Percentiles rank a stretch among this genome's conserved stretches.
Conservation (phyloP, 306 rosid species). For the Malus asiatica region DNA sequence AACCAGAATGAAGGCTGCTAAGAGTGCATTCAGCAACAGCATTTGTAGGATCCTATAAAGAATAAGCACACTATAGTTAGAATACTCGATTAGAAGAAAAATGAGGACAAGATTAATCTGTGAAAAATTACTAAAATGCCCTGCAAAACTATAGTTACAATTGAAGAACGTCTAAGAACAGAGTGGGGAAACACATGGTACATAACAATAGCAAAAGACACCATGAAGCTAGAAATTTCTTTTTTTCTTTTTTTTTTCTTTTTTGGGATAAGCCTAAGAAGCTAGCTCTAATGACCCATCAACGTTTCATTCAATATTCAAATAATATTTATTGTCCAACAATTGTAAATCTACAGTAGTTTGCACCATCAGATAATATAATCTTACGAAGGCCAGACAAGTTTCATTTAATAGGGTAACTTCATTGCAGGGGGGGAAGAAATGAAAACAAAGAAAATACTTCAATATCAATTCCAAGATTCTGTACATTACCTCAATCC, state of each 20-base stretch:
- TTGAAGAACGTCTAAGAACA: neutral
- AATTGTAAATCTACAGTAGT: neutral
- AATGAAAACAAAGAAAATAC: neutral
- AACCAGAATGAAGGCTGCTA: constrained; percentile 46
- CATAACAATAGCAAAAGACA: neutral
- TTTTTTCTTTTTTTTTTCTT: neutral
- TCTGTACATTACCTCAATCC: constrained; percentile 54
- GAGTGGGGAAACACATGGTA: neutral
- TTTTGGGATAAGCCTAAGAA: neutral
- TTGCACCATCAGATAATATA: neutral
- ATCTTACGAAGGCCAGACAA: neutral
- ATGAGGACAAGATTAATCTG: neutral
- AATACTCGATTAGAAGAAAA: neutral
- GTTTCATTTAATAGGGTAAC: neutral
- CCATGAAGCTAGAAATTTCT: neutral
- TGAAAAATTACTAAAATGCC: neutral
- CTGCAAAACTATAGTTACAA: neutral
- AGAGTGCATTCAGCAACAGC: constrained; percentile 44
- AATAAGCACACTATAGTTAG: neutral
- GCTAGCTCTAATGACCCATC: neutral
- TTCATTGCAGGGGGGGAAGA: neutral
- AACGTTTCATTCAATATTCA: neutral
- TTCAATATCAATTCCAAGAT: neutral
- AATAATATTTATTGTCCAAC: neutral
- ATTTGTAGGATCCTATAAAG: constrained; percentile 38